These are phyloP conservation scores for Apophysomyces ossiformis DNA, from an alignment of 371 early-diverging fungal species.

Conservation along the genomic window DNA sequence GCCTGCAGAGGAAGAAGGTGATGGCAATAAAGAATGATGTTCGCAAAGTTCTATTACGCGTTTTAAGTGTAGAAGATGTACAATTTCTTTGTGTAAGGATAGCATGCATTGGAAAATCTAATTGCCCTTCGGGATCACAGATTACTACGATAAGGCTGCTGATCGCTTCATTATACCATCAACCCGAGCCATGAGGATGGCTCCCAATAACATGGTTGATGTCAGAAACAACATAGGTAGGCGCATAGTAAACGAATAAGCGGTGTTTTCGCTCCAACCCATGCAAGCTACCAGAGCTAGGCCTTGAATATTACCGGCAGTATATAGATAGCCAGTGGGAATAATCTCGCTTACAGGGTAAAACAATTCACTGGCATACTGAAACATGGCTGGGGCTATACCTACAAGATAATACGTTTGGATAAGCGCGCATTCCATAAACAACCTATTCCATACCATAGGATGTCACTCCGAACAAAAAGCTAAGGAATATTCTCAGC, in stretches of 20 bases:
- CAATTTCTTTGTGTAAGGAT: too few species aligned
- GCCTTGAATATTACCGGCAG: conserved; percentile 48
- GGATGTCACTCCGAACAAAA: conserved; percentile 48
- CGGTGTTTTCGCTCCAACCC: conserved; percentile 49
- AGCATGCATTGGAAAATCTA: too few species aligned
- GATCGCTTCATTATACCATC: conserved; percentile 42
- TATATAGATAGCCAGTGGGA: conserved; percentile 53
- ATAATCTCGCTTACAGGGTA: conserved; percentile 55
- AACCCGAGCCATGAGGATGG: conserved; percentile 33
- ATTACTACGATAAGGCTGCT: neutral
- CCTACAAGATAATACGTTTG: conserved; percentile 27
- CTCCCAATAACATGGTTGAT: conserved; percentile 26
- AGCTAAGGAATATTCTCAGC: neutral
- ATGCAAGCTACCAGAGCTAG: conserved; percentile 41
- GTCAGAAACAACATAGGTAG: conserved; percentile 38
- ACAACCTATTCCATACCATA: conserved; percentile 38
- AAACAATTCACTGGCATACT: conserved; percentile 53
- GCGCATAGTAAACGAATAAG: conserved; percentile 39
- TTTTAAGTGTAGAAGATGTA: too few species aligned
- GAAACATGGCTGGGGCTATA: conserved; percentile 56
- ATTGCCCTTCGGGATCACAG: neutral
- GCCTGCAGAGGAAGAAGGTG: conserved; percentile 15
- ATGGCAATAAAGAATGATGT: neutral
- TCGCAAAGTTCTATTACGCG: neutral
- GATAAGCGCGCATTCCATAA: neutral